These are phyloP conservation scores for Dioscorea zingiberensis DNA, from an alignment of 106 monocot genomes.

Conservation along the genomic window DNA sequence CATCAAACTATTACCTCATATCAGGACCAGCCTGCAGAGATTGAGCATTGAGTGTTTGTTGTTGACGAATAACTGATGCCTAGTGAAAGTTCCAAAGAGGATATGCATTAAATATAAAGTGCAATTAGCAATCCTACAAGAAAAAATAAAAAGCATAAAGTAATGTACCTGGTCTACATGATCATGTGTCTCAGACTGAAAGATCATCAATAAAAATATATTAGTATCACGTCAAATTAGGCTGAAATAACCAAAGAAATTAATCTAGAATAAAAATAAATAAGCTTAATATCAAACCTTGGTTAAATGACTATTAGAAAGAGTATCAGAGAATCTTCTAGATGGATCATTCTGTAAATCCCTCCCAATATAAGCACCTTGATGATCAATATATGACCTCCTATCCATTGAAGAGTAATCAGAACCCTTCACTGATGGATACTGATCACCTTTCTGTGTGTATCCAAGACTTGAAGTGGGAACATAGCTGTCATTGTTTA, in stretches of 20 bases:
- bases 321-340: constrained; percentile 61
- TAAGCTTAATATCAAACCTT: constrained; percentile 29
- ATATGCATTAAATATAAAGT: not conserved
- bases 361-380: constrained; percentile 49
- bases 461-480: constrained; percentile 44
- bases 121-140: not conserved
- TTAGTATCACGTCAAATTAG: not conserved
- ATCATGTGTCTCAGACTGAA: constrained; percentile 52
- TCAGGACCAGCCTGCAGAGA: constrained; percentile 58
- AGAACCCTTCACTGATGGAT: constrained; percentile 26
- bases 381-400: constrained; percentile 66
- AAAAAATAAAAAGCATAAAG: not conserved
- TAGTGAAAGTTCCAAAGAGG: constrained; percentile 15
- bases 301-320: constrained; percentile 37
- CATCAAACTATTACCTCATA: constrained; percentile 43
- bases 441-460: constrained; percentile 61
- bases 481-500: constrained; percentile 56
- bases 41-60: constrained; percentile 70
- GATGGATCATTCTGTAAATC: constrained; percentile 54
- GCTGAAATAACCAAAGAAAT: not conserved
- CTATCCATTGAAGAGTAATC: constrained; percentile 72
- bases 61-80: constrained; percentile 75
- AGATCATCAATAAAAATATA: not conserved
- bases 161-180: constrained; percentile 54
- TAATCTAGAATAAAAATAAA: not conserved